These are phyloP conservation scores for Adansonia digitata DNA, from an alignment of 345 rosid genomes.

Conservation along the genomic window DNA sequence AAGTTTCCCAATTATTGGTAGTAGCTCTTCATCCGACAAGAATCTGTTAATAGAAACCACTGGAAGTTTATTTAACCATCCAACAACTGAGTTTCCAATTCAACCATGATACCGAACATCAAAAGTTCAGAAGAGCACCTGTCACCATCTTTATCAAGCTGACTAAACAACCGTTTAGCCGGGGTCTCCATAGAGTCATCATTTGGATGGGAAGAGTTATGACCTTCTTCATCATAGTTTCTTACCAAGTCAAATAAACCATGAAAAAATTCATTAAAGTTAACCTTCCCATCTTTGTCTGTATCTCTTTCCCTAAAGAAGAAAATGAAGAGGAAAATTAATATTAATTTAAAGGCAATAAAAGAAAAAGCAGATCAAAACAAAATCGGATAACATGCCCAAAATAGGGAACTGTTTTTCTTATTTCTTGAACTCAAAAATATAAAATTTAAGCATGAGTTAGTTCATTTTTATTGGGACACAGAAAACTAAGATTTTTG, in stretches of 20 bases:
- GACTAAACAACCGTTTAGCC: constrained; percentile 60
- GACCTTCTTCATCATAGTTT: constrained; percentile 77
- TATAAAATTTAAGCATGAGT: not conserved
- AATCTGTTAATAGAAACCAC: constrained; percentile 37
- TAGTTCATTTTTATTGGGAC: not conserved
- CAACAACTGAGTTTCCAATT: constrained; percentile 14
- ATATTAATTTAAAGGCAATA: constrained; percentile 7
- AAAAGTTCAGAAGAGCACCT: constrained; percentile 43
- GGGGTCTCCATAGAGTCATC: constrained; percentile 72
- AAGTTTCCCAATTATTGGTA: constrained; percentile 73
- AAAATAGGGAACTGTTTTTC: not conserved
- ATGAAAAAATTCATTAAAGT: constrained; percentile 78
- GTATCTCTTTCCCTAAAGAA: constrained; percentile 82
- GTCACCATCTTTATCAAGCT: constrained; percentile 88
- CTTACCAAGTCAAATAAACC: constrained; percentile 89
- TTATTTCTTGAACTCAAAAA: not conserved
- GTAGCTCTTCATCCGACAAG: constrained; percentile 68
- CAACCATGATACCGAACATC: not conserved
- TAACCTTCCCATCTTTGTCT: constrained; percentile 82
- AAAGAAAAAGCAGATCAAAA: not conserved
- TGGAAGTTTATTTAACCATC: constrained; percentile 10
- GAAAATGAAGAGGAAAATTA: constrained; percentile 10
- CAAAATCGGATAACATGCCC: not conserved
- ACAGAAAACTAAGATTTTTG: not conserved
- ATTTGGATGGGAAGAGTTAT: constrained; percentile 47